Conservation (phyloP, 106 monocot genomes). For the Cymbidium sinense region DNA sequence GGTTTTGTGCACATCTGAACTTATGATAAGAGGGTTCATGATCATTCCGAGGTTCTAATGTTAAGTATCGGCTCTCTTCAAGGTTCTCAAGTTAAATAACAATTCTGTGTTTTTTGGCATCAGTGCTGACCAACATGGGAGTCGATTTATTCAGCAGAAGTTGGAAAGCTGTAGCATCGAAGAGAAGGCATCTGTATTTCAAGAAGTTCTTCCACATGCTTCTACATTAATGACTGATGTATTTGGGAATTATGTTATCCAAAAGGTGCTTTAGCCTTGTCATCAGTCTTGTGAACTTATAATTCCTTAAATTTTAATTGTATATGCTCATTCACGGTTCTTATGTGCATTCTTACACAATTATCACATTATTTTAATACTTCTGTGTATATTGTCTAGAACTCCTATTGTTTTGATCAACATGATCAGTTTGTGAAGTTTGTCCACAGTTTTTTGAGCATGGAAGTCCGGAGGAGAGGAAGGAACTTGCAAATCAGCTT, state of each 20-base stretch:
- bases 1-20: not conserved
- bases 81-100: not conserved
- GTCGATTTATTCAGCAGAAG: constrained; percentile 97
- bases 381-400: not conserved
- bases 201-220: constrained; percentile 86
- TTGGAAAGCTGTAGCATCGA: constrained; percentile 67
- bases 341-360: not conserved
- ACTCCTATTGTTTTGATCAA: not conserved
- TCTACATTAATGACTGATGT: constrained; percentile 92
- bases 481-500: constrained; percentile 76
- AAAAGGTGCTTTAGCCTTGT: constrained; percentile 46
- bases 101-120: constrained; percentile 4
- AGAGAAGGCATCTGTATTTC: constrained; percentile 84
- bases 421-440: not conserved
- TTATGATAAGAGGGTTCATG: not conserved
- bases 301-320: constrained; percentile 4
- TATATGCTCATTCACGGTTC: not conserved
- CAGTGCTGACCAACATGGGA: constrained; percentile 96
- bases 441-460: constrained; percentile 81
- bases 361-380: not conserved
- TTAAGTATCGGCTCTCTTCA: not conserved
- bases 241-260: constrained; percentile 95
- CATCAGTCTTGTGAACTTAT: not conserved
- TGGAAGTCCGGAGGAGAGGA: constrained; percentile 75
- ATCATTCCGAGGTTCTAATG: not conserved